These are phyloP conservation scores for Nepenthes alata DNA, from an alignment of 179 eudicot species.

Conservation along the genomic window DNA sequence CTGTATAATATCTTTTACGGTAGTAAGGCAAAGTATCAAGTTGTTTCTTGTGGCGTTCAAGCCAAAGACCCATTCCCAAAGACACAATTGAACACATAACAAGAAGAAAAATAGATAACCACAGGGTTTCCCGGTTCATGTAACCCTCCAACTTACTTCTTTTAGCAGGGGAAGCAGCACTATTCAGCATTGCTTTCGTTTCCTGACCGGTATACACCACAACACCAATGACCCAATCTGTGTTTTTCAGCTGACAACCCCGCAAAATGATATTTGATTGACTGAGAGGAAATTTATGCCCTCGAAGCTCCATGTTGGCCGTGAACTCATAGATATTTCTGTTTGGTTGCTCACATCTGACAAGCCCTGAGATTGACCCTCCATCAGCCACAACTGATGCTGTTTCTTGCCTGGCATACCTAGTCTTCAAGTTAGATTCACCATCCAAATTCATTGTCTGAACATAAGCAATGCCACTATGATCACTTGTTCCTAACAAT, in stretches of 20 bases:
- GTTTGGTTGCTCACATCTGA: conserved; percentile 90
- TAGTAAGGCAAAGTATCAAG: conserved; percentile 83
- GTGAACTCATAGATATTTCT: conserved; percentile 91
- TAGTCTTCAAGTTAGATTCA: conserved; percentile 89
- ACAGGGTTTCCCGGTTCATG: conserved; percentile 86
- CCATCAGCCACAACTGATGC: conserved; percentile 46
- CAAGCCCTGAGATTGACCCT: conserved; percentile 43
- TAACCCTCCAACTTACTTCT: conserved; percentile 79
- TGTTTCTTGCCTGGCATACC: conserved; percentile 94
- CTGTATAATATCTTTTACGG: conserved; percentile 45
- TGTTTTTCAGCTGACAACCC: conserved; percentile 95
- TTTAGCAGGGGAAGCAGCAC: conserved; percentile 78
- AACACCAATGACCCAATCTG: conserved; percentile 83
- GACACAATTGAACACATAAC: conserved; percentile 81
- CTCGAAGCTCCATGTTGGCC: conserved; percentile 72
- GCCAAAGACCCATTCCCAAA: conserved; percentile 84
- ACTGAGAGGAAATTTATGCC: conserved; percentile 60
- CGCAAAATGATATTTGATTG: conserved; percentile 91
- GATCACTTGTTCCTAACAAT: conserved; percentile 73
- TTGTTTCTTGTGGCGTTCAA: conserved; percentile 43
- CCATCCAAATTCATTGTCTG: conserved; percentile 98
- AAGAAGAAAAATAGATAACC: conserved; percentile 79
- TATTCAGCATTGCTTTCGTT: conserved; percentile 93
- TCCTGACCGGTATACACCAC: conserved; percentile 96
- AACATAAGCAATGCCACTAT: conserved; percentile 83